These are phyloP conservation scores for Sideroxylon spinosum DNA, from an alignment of 179 eudicot species.

Conservation along the genomic window DNA sequence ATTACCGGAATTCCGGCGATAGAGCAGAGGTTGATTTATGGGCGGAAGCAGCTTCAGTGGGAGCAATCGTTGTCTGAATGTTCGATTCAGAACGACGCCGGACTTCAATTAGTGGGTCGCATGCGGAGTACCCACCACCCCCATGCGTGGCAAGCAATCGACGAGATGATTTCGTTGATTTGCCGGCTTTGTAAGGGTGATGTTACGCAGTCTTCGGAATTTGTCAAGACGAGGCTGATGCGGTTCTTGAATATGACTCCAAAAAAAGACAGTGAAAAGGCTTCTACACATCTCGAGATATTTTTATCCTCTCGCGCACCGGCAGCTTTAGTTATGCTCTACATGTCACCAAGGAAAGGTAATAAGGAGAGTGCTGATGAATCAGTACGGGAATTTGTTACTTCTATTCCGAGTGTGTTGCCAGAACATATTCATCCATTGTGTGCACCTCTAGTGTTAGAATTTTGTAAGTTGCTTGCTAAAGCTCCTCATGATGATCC, in stretches of 20 bases:
- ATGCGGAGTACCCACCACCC: conserved; percentile 65
- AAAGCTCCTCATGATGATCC: conserved; percentile 31
- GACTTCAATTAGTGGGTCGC: conserved; percentile 52
- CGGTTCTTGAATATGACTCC: conserved; percentile 19
- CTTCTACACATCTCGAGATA: conserved; percentile 36
- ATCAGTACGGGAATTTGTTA: conserved; percentile 42
- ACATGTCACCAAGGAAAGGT: conserved; percentile 35
- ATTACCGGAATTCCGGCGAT: conserved; percentile 39
- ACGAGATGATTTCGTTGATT: conserved; percentile 36
- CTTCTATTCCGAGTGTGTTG: conserved; percentile 20
- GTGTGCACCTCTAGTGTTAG: conserved; percentile 51
- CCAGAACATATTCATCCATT: conserved; percentile 12
- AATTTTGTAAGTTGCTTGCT: conserved; percentile 61
- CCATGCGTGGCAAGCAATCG: conserved; percentile 43
- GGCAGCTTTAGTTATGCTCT: conserved; percentile 57
- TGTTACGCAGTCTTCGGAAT: neutral
- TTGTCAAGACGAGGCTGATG: conserved; percentile 12
- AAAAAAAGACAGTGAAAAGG: conserved; percentile 12
- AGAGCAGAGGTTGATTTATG: conserved; percentile 54
- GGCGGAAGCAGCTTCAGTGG: conserved; percentile 53
- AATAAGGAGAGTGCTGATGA: conserved; percentile 42
- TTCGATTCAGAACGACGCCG: conserved; percentile 47
- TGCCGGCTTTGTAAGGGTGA: conserved; percentile 30
- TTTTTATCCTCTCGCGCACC: conserved; percentile 53
- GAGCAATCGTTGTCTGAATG: conserved; percentile 56